phyloP scores from a whole-genome alignment of 2,329 filamentous ascomycete genomes.

The Furcasterigmium furcatum region DNA sequence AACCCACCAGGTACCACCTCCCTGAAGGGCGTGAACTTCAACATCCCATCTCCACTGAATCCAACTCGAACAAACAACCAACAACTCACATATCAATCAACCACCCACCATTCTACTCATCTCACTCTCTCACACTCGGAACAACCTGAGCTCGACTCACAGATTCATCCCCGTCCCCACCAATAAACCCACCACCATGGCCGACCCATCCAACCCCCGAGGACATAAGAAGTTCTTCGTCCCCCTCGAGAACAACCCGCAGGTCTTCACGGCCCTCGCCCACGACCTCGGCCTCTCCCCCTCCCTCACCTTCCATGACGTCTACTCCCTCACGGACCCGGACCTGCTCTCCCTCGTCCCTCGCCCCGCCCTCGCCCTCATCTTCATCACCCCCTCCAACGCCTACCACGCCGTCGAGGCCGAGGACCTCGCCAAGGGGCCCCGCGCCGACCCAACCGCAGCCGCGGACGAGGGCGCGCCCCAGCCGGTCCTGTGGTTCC shows the following conservation, averaged over 20 bases:
- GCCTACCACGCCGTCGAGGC: constrained; percentile 17
- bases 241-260: constrained; percentile 61
- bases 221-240: constrained; percentile 31
- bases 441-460: background rate
- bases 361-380: constrained; percentile 70
- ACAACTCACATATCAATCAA: no score
- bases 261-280: constrained; percentile 71
- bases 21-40: no score
- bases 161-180: no score
- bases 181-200: constrained; percentile 16
- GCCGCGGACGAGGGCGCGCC: constrained; percentile 21
- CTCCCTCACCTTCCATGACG: constrained; percentile 72
- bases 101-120: no score
- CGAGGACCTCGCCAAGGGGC: background rate
- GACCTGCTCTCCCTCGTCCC: constrained; percentile 74
- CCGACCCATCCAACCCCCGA: constrained; percentile 20
- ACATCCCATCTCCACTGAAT: no score
- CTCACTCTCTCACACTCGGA: no score
- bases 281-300: constrained; percentile 68
- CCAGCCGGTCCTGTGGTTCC: constrained; percentile 78
- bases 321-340: constrained; percentile 76
- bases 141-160: no score
- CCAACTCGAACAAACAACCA: no score
- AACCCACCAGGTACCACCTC: no score
- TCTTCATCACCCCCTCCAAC: constrained; percentile 70